Percentiles rank a stretch among this genome's conserved stretches.
Conservation (phyloP, 768 basidiomycete species). For the Aureoboletus auriporus region DNA sequence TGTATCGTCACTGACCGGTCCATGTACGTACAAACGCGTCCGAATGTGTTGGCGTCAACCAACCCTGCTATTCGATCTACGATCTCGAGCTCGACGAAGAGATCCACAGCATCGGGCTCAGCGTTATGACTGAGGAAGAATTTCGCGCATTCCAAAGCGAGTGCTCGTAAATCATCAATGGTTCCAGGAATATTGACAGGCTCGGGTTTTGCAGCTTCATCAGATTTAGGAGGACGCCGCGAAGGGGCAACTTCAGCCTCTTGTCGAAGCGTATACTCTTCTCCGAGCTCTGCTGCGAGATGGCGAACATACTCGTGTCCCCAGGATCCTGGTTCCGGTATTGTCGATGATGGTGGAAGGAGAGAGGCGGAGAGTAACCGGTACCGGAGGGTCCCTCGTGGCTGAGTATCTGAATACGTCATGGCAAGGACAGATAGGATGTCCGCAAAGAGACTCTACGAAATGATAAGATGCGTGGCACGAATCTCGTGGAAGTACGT, state of each 20-base stretch:
- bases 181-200: conserved; percentile 43
- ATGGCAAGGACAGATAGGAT: conserved; percentile 98
- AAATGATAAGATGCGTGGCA: neutral
- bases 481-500: neutral
- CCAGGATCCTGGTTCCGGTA: conserved; percentile 93
- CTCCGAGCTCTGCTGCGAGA: conserved; percentile 92
- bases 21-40: conserved; percentile 94
- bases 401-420: conserved; percentile 98
- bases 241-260: conserved; percentile 40
- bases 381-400: conserved; percentile 92
- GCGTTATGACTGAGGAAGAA: conserved; percentile 94
- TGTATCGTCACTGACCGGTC: conserved; percentile 56
- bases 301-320: conserved; percentile 99
- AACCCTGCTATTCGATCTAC: conserved; percentile 71
- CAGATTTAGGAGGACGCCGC: conserved; percentile 20
- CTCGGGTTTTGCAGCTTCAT: conserved; percentile 29
- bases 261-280: conserved; percentile 79
- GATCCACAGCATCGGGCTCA: conserved; percentile 96
- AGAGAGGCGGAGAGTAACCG: conserved; percentile 78
- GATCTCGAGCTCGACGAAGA: conserved; percentile 90
- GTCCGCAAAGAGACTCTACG: conserved; percentile 88
- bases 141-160: conserved; percentile 80
- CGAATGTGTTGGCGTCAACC: conserved; percentile 85
- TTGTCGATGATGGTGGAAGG: conserved; percentile 58
- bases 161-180: conserved; percentile 66